Base-by-base conservation (phyloP, 345 rosid genomes). In the Salix dunnii region DNA sequence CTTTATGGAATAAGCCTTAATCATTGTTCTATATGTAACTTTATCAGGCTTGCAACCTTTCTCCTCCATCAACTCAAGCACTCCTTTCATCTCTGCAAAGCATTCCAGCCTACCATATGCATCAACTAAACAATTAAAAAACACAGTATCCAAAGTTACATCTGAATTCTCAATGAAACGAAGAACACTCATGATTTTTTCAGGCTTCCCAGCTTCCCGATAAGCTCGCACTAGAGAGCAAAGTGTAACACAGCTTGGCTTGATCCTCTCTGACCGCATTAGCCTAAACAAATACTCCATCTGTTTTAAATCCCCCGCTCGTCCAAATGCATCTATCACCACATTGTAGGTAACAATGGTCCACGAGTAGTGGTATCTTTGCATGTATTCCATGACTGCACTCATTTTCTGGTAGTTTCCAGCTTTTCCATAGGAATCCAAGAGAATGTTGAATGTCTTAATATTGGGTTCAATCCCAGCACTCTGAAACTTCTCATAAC, bases 371-470 rank as follows among this genome's bases (percentile, higher is more conserved):
- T 92, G 94, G 77, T 91, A 94, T 81, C 87, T 92, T 84, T 92
- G 93, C 98, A 94, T 94, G 83, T 86, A 94, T 73, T 92, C 91
- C 97, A 91, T 94, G 46, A 94, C 97, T 28, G 96, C 86, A 84
- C 97, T 87, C 98, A 92, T 92, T 86, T 94, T 92, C 78, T 88
- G 86, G 74, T 88, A 90, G 68, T 86, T 79, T 71, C 91, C 92
- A 67, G 90, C 83, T 86, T 92, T 92, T 70, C 94, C 94, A 71
- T 92, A 92, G 0, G 97, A 92, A 81, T 94, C 97, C 67, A 94
- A 88, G 35, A 94, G 93, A 64, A 92, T 82, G 81, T 92, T 94
- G 84, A 94, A 92, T 75, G 97, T 92, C 83, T 86, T 90, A 76
- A 94, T 94, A 80, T 86, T 91, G 25, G 98, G 97, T 77, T 87